phyloP scores from a whole-genome alignment of 148 eudicot genomes.

The Amaranthus palmeri region DNA sequence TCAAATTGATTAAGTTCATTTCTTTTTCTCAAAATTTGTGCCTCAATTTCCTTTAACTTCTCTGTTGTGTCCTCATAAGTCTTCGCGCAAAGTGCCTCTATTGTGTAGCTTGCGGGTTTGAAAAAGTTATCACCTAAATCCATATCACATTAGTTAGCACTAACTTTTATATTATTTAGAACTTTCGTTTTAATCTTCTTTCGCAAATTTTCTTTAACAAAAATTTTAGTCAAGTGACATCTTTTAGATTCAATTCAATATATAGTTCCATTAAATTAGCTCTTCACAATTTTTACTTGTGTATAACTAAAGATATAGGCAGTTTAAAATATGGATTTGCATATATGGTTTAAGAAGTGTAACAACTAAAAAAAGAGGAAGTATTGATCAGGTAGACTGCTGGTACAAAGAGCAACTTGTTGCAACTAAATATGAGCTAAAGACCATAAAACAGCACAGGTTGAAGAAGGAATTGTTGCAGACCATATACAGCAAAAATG shows the following conservation, averaged over 20 bases:
- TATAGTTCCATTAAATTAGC: too few relatives aligned
- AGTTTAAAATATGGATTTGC: too few relatives aligned
- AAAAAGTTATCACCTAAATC: slow-evolving; percentile 87
- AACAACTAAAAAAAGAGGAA: too few relatives aligned
- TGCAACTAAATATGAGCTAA: slow-evolving; percentile 14
- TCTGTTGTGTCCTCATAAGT: slow-evolving; percentile 63
- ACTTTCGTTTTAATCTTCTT: too few relatives aligned
- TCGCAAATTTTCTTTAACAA: too few relatives aligned
- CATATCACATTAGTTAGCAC: slow-evolving; percentile 8
- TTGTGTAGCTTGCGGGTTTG: slow-evolving; percentile 83
- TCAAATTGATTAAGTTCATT: slow-evolving; percentile 91
- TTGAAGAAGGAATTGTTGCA: slow-evolving; percentile 11
- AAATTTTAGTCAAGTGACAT: too few relatives aligned
- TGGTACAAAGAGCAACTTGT: background rate
- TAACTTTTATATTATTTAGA: too few relatives aligned
- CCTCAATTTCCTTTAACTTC: slow-evolving; percentile 58
- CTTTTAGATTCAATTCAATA: too few relatives aligned
- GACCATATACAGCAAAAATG: slow-evolving; percentile 97
- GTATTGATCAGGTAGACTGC: too few relatives aligned
- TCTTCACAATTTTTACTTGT: too few relatives aligned
- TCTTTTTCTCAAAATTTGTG: slow-evolving; percentile 65
- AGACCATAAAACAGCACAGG: slow-evolving; percentile 1
- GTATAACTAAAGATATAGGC: too few relatives aligned
- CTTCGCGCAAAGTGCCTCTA: slow-evolving; percentile 86
- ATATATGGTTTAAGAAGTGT: too few relatives aligned